phyloP scores from a whole-genome alignment of 306 rosid species.

The Ormosia semicastrata region DNA sequence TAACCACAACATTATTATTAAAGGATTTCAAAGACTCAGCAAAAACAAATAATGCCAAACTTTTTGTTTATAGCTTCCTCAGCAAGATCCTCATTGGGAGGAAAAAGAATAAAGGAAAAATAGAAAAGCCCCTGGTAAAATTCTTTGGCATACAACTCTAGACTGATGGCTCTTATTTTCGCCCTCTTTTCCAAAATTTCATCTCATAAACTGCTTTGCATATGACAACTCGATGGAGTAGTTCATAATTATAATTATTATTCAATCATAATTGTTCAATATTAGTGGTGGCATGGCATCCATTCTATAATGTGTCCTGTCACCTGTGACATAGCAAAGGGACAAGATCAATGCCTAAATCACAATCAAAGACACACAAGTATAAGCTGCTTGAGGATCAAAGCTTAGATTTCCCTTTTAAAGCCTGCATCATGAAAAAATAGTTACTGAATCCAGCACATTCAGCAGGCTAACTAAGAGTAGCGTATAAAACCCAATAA shows the following conservation, averaged over 20 bases:
- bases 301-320: background rate
- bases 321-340: background rate
- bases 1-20: background rate
- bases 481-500: background rate
- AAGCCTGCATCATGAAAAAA: background rate
- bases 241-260: background rate
- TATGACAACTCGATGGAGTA: background rate
- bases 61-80: background rate
- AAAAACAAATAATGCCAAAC: slow-evolving; percentile 21
- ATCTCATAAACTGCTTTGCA: background rate
- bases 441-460: background rate
- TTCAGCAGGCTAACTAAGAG: background rate
- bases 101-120: background rate
- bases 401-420: background rate
- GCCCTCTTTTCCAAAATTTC: background rate
- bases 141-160: background rate
- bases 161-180: background rate
- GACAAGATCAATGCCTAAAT: background rate
- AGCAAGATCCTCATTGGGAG: background rate
- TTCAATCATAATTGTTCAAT: background rate
- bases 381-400: background rate
- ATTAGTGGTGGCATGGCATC: background rate
- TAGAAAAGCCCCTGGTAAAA: background rate
- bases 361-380: background rate
- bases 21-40: background rate